Base-by-base conservation (phyloP, 805 yeast genomes). In the Wickerhamia fluorescens region DNA sequence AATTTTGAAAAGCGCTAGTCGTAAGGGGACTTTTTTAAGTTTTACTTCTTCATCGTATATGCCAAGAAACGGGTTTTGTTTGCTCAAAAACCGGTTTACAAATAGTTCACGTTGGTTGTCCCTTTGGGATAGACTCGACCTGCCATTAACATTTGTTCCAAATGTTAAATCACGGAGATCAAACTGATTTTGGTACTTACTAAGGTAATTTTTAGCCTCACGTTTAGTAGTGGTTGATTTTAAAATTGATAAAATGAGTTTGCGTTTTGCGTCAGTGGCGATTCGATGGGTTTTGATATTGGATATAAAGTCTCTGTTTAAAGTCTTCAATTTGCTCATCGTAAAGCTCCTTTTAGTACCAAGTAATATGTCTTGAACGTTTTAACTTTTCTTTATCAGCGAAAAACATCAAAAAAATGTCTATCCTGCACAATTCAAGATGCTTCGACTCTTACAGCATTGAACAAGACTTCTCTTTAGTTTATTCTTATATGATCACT, bases 211-310 rank as follows among this genome's bases (percentile, higher is more conserved):
- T 38, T 74, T 70, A 4, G 95, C 95, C 48, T 89, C 97, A 36
- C 98, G 66, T 51, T 86, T 88, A 1, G 97, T 89, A 5, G 96
- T 94, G 4, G 96, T 84, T 2, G 95, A 78, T 45, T 79, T 79
- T 34, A 89, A 63, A 14, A 89, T 87, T 2, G 96, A 78, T 11
- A 86, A 59, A n/a, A 89, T 78, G 28, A 89, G 59, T 31, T 83
- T 84, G 40, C 75, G 66, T 40, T 75, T 76, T 12, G 73, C 70
- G 25, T 64, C 57, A 6, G 72, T 66, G n/a, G 38, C 38, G 12
- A 36, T 16, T 27, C 48, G 37, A 28, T 58, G 58, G 2, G 52
- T 42, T 30, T 52, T 53, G 24, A 61, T 34, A 36, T 63, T 63
- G 20, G 68, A 61, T 20, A 58, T 44, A 33, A 63, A 51, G 34